Percentiles rank a stretch among this genome's conserved stretches.
phyloP scores from a whole-genome alignment of 805 yeast species.

The Cyberlindnera sargentensis region DNA sequence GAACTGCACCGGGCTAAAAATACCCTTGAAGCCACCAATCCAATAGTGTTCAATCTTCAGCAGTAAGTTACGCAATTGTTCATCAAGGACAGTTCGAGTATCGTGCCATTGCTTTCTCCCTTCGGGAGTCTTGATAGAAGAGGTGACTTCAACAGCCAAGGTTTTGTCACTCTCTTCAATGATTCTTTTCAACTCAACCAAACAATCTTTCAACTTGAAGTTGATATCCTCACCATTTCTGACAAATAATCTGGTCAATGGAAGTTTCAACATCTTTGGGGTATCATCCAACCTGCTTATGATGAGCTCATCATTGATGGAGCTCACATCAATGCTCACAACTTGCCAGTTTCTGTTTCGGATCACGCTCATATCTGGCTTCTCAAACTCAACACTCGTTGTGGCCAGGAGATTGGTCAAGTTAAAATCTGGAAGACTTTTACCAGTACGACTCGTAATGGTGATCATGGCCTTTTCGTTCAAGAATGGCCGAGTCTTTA shows the following conservation, averaged over 20 bases:
- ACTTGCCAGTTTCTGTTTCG: conserved; percentile 49
- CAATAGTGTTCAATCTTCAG: conserved; percentile 52
- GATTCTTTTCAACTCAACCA: conserved; percentile 40
- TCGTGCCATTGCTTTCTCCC: conserved; percentile 78
- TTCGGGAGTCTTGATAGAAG: conserved; percentile 44
- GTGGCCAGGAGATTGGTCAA: conserved; percentile 4
- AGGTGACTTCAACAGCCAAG: conserved; percentile 47
- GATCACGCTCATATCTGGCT: conserved; percentile 6
- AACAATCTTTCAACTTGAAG: conserved; percentile 39
- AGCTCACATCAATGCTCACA: conserved; percentile 54
- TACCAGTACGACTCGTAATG: conserved; percentile 9
- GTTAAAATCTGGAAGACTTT: conserved; percentile 13
- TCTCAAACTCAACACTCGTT: conserved; percentile 3
- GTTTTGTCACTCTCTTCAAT: conserved; percentile 56
- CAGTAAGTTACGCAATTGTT: conserved; percentile 45
- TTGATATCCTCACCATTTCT: conserved; percentile 37
- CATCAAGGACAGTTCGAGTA: conserved; percentile 54
- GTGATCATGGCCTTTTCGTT: conserved; percentile 21
- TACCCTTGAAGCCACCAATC: conserved; percentile 71
- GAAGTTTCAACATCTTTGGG: conserved; percentile 50
- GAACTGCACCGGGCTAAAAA: conserved; percentile 38
- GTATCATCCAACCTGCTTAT: conserved; percentile 36
- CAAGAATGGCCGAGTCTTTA: conserved; percentile 21
- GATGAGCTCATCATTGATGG: conserved; percentile 49
- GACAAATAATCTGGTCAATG: conserved; percentile 44